These are phyloP conservation scores for Larix kaempferi DNA, from an alignment of 75 land plant species.

Conservation along the genomic window DNA sequence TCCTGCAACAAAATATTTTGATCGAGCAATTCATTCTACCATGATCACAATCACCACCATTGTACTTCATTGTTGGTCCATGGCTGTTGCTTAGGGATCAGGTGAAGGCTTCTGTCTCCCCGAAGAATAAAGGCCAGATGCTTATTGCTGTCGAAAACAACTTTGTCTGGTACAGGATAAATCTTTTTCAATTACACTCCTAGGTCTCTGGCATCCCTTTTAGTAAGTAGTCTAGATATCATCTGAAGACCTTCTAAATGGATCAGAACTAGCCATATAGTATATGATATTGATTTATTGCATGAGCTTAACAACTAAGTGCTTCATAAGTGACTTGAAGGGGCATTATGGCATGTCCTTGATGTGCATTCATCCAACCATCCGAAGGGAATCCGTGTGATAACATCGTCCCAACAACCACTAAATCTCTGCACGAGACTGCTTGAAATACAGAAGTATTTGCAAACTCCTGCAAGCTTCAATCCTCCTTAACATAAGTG, in stretches of 20 bases:
- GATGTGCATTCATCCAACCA: constrained; percentile 11
- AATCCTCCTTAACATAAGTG: background rate
- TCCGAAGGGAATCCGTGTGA: constrained; percentile 22
- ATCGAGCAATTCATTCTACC: background rate
- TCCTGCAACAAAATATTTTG: background rate
- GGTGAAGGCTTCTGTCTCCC: background rate
- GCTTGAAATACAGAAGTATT: constrained; percentile 32
- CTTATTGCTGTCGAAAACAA: background rate
- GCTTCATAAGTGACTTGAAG: constrained; percentile 13
- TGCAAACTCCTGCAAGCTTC: background rate
- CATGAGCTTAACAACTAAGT: constrained; percentile 4
- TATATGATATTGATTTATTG: background rate
- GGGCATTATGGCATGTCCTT: constrained; percentile 14
- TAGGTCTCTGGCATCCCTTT: background rate
- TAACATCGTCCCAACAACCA: constrained; percentile 52
- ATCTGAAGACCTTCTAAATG: background rate
- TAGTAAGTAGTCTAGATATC: background rate
- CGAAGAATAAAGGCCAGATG: background rate
- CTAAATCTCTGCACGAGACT: constrained; percentile 66
- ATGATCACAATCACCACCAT: background rate
- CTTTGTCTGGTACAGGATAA: background rate
- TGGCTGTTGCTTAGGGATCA: background rate
- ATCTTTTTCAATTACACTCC: background rate
- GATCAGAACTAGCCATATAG: background rate
- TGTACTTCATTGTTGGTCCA: background rate